These are phyloP conservation scores for Oenanthe javanica DNA, from an alignment of 140 eudicot genomes.

Conservation along the genomic window DNA sequence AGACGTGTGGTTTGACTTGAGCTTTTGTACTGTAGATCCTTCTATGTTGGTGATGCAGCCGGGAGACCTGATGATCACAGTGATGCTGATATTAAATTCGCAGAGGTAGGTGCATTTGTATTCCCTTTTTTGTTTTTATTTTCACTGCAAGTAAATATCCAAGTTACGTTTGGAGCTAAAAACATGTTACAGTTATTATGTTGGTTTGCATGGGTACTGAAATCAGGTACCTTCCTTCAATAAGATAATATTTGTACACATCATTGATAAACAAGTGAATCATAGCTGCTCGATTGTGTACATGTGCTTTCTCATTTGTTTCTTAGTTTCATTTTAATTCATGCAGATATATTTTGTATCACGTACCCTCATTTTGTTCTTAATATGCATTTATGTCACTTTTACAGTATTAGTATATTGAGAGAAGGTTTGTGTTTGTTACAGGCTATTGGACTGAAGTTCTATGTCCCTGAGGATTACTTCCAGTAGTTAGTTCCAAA, in stretches of 20 bases:
- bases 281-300: neutral
- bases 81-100: conserved; percentile 88
- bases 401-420: neutral
- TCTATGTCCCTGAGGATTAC: conserved; percentile 74
- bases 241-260: neutral
- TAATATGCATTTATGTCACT: neutral
- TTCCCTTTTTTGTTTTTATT: neutral
- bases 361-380: neutral
- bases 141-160: neutral
- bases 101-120: conserved; percentile 39
- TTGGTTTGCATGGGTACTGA: neutral
- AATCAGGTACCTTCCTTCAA: neutral
- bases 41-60: conserved; percentile 98
- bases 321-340: neutral
- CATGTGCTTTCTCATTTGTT: neutral
- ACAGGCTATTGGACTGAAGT: conserved; percentile 82
- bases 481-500: conserved; percentile 20
- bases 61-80: conserved; percentile 83
- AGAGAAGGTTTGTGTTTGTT: conserved; percentile 12
- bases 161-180: neutral
- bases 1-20: neutral
- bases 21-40: conserved; percentile 40
- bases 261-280: neutral
- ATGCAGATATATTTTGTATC: neutral
- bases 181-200: neutral